phyloP scores from a whole-genome alignment of 148 eudicot genomes.

The Chenopodium suecicum region DNA sequence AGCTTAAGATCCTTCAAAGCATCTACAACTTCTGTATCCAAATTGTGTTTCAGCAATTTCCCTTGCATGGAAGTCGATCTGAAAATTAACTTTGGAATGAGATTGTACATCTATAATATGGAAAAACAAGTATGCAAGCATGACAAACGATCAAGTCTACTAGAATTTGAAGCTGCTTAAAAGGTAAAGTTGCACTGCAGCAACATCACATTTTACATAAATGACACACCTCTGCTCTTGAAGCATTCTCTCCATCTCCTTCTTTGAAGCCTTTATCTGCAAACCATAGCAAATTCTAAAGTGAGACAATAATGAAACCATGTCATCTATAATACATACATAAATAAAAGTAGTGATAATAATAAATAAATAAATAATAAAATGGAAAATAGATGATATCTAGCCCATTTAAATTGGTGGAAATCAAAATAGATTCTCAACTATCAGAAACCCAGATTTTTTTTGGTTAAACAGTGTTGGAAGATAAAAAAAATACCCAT shows the following conservation, averaged over 20 bases:
- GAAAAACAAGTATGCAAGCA: background rate
- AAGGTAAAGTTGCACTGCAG: background rate
- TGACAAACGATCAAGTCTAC: too few species aligned
- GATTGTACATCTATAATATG: slow-evolving; percentile 3
- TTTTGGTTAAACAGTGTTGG: too few species aligned
- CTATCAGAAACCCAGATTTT: too few species aligned
- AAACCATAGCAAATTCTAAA: slow-evolving; percentile 11
- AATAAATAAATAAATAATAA: too few species aligned
- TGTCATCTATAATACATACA: too few species aligned
- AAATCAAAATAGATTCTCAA: too few species aligned
- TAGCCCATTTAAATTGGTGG: too few species aligned
- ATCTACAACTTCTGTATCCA: slow-evolving; percentile 75
- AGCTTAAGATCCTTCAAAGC: slow-evolving; percentile 87
- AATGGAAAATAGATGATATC: too few species aligned
- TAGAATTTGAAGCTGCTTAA: background rate
- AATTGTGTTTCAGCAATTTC: slow-evolving; percentile 85
- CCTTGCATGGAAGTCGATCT: slow-evolving; percentile 89
- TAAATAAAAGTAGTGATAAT: too few species aligned
- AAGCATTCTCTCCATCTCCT: slow-evolving; percentile 79
- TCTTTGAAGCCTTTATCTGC: slow-evolving; percentile 81
- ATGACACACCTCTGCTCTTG: slow-evolving; percentile 66
- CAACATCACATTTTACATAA: background rate
- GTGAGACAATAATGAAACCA: too few species aligned
- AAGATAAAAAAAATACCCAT: too few species aligned
- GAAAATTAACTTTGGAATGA: slow-evolving; percentile 17